phyloP scores from a whole-genome alignment of 2,329 filamentous ascomycete genomes.

The Sporothrix protearum region DNA sequence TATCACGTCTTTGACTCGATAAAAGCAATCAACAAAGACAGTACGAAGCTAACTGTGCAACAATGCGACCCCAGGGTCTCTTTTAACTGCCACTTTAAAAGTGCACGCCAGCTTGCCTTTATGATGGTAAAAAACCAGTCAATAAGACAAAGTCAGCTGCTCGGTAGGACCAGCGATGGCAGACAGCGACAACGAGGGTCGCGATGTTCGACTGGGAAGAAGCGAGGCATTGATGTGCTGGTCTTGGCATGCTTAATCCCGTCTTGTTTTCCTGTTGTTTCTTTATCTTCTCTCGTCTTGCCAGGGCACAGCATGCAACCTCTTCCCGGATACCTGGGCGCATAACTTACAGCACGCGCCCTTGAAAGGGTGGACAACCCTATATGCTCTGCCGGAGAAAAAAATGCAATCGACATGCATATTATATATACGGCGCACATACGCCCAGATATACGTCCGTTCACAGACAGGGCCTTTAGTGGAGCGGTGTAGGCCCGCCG shows the following conservation, averaged over 20 bases:
- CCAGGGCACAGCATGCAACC: not conserved
- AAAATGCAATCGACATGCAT: not conserved
- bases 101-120: not conserved
- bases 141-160: not conserved
- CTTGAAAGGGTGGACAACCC: not conserved
- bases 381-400: not conserved
- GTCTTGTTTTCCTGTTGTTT: not conserved
- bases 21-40: not conserved
- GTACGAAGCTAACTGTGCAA: not conserved
- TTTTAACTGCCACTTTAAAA: not conserved
- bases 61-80: not conserved
- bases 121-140: not conserved
- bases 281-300: not conserved
- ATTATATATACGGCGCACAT: not conserved
- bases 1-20: not conserved
- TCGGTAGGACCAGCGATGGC: not conserved
- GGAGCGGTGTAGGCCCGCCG: conserved; percentile 5
- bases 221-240: not conserved
- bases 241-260: conserved; percentile 1
- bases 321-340: not conserved
- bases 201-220: not conserved
- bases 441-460: not conserved
- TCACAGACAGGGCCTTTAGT: not conserved
- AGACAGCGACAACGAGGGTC: not conserved
- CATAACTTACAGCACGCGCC: not conserved